phyloP scores from a whole-genome alignment of 2,329 filamentous ascomycete species.

The Beauveria bassiana region DNA sequence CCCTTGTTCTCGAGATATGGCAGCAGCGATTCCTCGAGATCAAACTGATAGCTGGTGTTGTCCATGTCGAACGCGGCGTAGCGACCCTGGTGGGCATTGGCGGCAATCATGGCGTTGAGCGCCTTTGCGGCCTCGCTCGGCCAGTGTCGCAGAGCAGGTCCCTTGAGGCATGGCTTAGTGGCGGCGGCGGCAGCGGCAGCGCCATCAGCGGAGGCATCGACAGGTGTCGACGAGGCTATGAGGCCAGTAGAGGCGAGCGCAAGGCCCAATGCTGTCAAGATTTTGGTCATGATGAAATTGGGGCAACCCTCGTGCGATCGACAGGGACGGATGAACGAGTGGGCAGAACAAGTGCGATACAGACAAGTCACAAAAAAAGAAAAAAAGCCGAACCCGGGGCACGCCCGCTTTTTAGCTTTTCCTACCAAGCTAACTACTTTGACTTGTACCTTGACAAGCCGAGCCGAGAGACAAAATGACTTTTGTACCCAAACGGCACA shows the following conservation, averaged over 20 bases:
- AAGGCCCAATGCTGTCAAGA: slow-evolving; percentile 3
- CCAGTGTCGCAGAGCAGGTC: slow-evolving; percentile 25
- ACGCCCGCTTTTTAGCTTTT: not conserved
- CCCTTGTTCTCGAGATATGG: slow-evolving; percentile 35
- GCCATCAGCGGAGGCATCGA: not conserved
- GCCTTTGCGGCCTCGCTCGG: slow-evolving; percentile 26
- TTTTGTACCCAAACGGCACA: not conserved
- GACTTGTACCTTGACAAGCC: no score
- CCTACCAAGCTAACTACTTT: not conserved
- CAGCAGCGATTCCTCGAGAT: slow-evolving; percentile 35
- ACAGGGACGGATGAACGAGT: not conserved
- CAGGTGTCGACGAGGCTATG: not conserved
- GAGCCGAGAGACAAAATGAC: no score
- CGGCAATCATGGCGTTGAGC: slow-evolving; percentile 29
- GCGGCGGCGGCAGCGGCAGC: not conserved
- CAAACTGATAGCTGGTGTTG: slow-evolving; percentile 35
- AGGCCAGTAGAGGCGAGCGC: slow-evolving; percentile 6
- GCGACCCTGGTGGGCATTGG: slow-evolving; percentile 29
- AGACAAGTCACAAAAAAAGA: no score
- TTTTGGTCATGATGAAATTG: slow-evolving; percentile 1
- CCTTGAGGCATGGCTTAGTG: slow-evolving; percentile 11
- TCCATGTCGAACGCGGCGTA: slow-evolving; percentile 39
- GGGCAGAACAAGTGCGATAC: not conserved
- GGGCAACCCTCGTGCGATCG: not conserved
- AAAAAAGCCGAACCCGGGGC: not conserved